Evolutionary conservation across 371 early-diverging fungal genomes (phyloP).

Genomic region (Sporodiniella umbellata): DNA sequence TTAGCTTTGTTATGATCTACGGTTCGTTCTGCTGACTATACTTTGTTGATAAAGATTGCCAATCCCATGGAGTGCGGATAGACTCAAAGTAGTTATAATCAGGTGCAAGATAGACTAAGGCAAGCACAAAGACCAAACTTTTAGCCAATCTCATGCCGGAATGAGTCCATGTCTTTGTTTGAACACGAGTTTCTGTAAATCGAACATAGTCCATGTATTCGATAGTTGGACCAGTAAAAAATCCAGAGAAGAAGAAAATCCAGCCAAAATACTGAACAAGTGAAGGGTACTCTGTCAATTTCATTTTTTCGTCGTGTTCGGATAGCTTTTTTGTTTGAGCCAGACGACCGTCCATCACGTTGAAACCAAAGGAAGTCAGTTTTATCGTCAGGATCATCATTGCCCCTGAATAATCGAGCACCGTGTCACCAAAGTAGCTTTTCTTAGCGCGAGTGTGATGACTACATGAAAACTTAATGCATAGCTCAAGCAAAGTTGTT

Average conservation of each 20-base stretch:
- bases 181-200: constrained; percentile 34
- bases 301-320: constrained; percentile 62
- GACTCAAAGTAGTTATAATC: constrained; percentile 36
- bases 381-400: constrained; percentile 92
- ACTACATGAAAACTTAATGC: constrained; percentile 28
- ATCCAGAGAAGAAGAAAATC: constrained; percentile 83
- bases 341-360: constrained; percentile 39
- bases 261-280: constrained; percentile 84
- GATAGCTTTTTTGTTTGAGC: constrained; percentile 5
- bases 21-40: too few relatives aligned
- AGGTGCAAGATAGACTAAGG: constrained; percentile 32
- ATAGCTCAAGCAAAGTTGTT: neutral
- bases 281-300: constrained; percentile 59
- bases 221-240: constrained; percentile 86
- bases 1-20: too few relatives aligned
- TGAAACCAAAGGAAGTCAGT: constrained; percentile 83
- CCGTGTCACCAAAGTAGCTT: constrained; percentile 44
- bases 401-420: constrained; percentile 83
- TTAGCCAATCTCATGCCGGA: constrained; percentile 24
- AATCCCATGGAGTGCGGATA: constrained; percentile 22
- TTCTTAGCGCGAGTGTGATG: constrained; percentile 60
- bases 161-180: constrained; percentile 18
- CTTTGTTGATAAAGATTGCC: constrained; percentile 24
- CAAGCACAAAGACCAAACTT: constrained; percentile 33
- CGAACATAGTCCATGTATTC: constrained; percentile 71